These are phyloP conservation scores for Pseudocercospora cruenta DNA, from an alignment of 2,329 filamentous ascomycete genomes.

Conservation along the genomic window DNA sequence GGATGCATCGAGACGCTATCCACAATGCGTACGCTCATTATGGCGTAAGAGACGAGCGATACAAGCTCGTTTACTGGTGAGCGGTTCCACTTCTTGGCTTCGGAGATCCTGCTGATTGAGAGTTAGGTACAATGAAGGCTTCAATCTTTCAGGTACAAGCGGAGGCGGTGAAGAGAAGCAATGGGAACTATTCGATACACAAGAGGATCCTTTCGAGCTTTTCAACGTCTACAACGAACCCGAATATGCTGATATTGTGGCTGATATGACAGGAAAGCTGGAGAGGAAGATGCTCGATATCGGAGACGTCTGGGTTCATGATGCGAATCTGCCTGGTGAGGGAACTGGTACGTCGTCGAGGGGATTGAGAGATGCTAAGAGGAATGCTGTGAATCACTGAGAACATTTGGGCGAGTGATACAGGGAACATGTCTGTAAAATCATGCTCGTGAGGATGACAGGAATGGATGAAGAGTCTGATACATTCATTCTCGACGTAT, in stretches of 20 bases:
- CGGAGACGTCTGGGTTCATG: slow-evolving; percentile 49
- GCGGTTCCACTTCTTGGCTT: neutral
- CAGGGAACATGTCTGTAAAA: no score
- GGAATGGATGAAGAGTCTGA: no score
- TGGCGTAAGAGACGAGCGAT: slow-evolving; percentile 55
- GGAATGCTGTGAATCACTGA: neutral
- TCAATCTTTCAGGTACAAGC: slow-evolving; percentile 51
- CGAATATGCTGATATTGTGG: slow-evolving; percentile 37
- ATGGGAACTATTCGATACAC: slow-evolving; percentile 60
- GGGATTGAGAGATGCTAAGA: neutral
- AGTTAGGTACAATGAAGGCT: slow-evolving; percentile 44
- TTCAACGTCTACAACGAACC: slow-evolving; percentile 45
- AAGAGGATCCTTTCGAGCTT: slow-evolving; percentile 53
- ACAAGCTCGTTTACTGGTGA: slow-evolving; percentile 63
- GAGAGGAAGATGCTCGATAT: slow-evolving; percentile 57
- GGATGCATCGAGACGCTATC: slow-evolving; percentile 59
- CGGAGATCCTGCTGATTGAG: neutral
- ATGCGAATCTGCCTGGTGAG: neutral
- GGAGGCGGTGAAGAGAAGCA: slow-evolving; percentile 50
- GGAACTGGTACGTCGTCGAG: neutral
- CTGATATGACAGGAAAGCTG: slow-evolving; percentile 36
- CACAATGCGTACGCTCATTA: slow-evolving; percentile 59
- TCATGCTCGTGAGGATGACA: no score
- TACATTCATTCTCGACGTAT: no score
- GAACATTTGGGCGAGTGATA: no score